phyloP scores from a whole-genome alignment of 1,284 basidiomycete genomes.

The Xerocomus amazonicus region DNA sequence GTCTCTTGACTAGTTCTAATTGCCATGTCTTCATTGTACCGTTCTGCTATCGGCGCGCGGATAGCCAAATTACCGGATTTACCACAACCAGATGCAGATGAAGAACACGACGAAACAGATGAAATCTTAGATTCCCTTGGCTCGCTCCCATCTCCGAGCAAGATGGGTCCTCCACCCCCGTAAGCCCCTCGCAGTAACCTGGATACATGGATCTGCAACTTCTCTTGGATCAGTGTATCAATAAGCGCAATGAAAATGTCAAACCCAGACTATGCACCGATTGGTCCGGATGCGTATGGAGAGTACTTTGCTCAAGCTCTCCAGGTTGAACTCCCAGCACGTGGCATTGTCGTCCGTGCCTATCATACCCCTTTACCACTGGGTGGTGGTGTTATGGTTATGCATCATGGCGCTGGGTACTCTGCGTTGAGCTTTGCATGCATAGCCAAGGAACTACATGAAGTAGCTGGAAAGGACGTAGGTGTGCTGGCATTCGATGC shows the following conservation, averaged over 20 bases:
- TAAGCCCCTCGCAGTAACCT: slow-evolving; percentile 33
- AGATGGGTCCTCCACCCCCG: slow-evolving; percentile 57
- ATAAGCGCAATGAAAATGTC: slow-evolving; percentile 36
- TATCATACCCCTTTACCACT: slow-evolving; percentile 66
- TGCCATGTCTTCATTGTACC: slow-evolving; percentile 65
- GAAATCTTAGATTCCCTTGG: slow-evolving; percentile 63
- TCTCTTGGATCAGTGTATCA: slow-evolving; percentile 6
- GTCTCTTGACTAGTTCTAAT: neutral
- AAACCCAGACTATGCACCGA: slow-evolving; percentile 62
- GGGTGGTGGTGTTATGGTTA: slow-evolving; percentile 65
- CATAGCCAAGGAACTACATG: slow-evolving; percentile 74
- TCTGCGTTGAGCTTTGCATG: slow-evolving; percentile 87
- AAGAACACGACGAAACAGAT: slow-evolving; percentile 50
- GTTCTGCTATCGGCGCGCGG: slow-evolving; percentile 64
- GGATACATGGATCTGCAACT: neutral
- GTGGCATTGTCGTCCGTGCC: slow-evolving; percentile 64
- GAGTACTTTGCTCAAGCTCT: slow-evolving; percentile 74
- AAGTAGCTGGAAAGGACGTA: slow-evolving; percentile 64
- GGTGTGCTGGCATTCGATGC: slow-evolving; percentile 86
- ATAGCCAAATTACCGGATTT: slow-evolving; percentile 62
- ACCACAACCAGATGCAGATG: slow-evolving; percentile 41
- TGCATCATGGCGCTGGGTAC: slow-evolving; percentile 95
- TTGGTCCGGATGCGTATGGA: slow-evolving; percentile 56
- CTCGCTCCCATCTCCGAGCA: slow-evolving; percentile 49
- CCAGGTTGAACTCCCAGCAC: slow-evolving; percentile 62